These are phyloP conservation scores for Incumbomyces lentus DNA, from an alignment of 2,329 filamentous ascomycete genomes.

Conservation along the genomic window DNA sequence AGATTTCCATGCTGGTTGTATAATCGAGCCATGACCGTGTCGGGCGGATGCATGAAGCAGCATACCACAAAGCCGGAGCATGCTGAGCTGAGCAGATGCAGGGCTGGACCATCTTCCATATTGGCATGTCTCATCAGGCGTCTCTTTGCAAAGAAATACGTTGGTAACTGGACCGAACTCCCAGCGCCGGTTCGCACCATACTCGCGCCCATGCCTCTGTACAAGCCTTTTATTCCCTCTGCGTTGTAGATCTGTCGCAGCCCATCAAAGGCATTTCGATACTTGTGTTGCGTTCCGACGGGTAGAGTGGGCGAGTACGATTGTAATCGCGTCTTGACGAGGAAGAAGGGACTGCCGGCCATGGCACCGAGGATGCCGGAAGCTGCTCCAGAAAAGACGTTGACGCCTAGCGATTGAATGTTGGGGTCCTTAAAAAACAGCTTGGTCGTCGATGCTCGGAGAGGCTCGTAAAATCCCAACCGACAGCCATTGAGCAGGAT, in stretches of 20 bases:
- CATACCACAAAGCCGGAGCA: slow-evolving; percentile 93
- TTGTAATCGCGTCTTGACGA: slow-evolving; percentile 92
- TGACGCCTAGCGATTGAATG: slow-evolving; percentile 78
- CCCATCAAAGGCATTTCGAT: slow-evolving; percentile 76
- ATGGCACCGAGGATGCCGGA: slow-evolving; percentile 86
- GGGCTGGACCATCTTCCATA: slow-evolving; percentile 79
- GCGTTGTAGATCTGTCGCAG: slow-evolving; percentile 63
- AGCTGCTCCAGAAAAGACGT: slow-evolving; percentile 82
- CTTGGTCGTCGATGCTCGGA: slow-evolving; percentile 61
- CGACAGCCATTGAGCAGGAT: slow-evolving; percentile 93
- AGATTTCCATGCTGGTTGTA: slow-evolving; percentile 98
- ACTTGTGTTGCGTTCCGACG: slow-evolving; percentile 92
- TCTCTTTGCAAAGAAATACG: slow-evolving; percentile 95
- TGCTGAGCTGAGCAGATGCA: slow-evolving; percentile 82
- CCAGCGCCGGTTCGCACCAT: slow-evolving; percentile 96
- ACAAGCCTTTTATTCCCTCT: slow-evolving; percentile 74
- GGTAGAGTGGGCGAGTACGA: slow-evolving; percentile 87
- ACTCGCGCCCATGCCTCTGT: slow-evolving; percentile 80
- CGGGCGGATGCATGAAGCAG: slow-evolving; percentile 96
- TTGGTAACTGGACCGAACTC: slow-evolving; percentile 89
- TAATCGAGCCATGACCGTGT: slow-evolving; percentile 96
- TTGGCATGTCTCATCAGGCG: slow-evolving; percentile 69
- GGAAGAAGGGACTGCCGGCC: slow-evolving; percentile 92
- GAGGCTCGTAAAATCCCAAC: slow-evolving; percentile 92
- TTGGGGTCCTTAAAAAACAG: slow-evolving; percentile 60